These are phyloP conservation scores for Dysphania ambrosioides DNA, from an alignment of 148 eudicot species.

Conservation along the genomic window DNA sequence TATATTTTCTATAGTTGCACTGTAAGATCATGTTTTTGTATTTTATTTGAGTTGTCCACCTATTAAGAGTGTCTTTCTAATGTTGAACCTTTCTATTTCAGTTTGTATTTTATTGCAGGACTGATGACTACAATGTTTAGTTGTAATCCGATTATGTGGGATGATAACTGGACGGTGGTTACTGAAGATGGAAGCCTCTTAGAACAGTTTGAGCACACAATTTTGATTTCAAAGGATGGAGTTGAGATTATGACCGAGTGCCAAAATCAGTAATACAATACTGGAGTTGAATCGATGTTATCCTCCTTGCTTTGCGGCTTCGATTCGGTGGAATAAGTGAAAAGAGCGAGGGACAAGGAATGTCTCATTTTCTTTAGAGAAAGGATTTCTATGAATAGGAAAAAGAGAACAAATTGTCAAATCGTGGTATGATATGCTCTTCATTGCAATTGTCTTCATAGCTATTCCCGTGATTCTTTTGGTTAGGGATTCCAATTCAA, in stretches of 20 bases:
- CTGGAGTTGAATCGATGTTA: not conserved
- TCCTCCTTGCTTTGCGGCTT: not conserved
- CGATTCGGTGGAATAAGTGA: not conserved
- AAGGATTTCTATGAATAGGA: not conserved
- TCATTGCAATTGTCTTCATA: not conserved
- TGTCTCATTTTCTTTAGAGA: too few relatives aligned
- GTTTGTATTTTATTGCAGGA: constrained; percentile 45
- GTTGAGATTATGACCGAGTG: constrained; percentile 88
- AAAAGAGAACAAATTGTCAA: too few relatives aligned
- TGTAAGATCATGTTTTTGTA: not conserved
- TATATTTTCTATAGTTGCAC: too few relatives aligned
- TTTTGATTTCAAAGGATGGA: constrained; percentile 72
- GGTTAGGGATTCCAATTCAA: too few relatives aligned
- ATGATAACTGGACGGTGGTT: constrained; percentile 91
- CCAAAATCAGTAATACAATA: constrained; percentile 21
- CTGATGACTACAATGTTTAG: constrained; percentile 92
- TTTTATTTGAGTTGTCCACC: not conserved
- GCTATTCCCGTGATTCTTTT: too few relatives aligned
- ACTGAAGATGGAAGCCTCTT: constrained; percentile 93
- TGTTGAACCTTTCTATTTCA: not conserved
- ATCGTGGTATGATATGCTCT: not conserved
- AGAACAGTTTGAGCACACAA: constrained; percentile 93
- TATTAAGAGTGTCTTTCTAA: not conserved
- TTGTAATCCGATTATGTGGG: constrained; percentile 84
- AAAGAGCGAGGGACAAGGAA: not conserved